phyloP scores from a whole-genome alignment of 1,284 basidiomycete species.

The Leccinum solheimii region DNA sequence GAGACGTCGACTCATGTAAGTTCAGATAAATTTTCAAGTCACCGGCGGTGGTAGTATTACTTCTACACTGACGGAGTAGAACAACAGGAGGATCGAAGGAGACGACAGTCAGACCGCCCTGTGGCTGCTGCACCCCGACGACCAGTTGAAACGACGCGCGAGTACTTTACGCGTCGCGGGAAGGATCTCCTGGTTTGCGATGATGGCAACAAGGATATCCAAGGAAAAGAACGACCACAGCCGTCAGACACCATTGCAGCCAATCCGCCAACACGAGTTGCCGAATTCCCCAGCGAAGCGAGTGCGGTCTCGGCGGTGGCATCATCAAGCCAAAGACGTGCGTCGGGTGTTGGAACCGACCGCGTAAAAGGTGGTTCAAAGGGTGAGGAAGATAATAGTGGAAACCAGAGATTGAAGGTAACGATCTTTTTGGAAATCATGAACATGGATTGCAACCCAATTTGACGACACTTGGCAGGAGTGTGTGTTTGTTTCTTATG shows the following conservation, averaged over 20 bases:
- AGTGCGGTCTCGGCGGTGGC: slow-evolving; percentile 4
- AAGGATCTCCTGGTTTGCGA: neutral
- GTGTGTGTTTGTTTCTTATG: slow-evolving; percentile 12
- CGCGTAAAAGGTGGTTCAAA: neutral
- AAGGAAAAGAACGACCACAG: neutral
- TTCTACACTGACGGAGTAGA: neutral
- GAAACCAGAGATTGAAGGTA: slow-evolving; percentile 9
- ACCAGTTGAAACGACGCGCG: neutral
- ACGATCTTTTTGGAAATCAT: neutral
- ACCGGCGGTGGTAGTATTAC: no score
- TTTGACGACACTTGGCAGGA: neutral
- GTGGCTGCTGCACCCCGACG: neutral
- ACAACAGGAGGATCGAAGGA: neutral
- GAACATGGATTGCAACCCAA: neutral
- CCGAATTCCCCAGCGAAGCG: slow-evolving; percentile 13
- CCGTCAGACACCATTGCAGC: slow-evolving; percentile 19
- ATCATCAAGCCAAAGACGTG: neutral
- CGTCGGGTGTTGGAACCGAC: slow-evolving; percentile 1
- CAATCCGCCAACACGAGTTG: neutral
- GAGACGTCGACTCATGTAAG: no score
- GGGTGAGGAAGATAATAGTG: neutral
- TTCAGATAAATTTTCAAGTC: no score
- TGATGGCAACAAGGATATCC: neutral
- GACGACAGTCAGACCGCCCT: neutral
- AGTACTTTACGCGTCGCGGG: neutral